phyloP scores from a whole-genome alignment of 2,329 filamentous ascomycete genomes.

The Ciborinia camelliae region DNA sequence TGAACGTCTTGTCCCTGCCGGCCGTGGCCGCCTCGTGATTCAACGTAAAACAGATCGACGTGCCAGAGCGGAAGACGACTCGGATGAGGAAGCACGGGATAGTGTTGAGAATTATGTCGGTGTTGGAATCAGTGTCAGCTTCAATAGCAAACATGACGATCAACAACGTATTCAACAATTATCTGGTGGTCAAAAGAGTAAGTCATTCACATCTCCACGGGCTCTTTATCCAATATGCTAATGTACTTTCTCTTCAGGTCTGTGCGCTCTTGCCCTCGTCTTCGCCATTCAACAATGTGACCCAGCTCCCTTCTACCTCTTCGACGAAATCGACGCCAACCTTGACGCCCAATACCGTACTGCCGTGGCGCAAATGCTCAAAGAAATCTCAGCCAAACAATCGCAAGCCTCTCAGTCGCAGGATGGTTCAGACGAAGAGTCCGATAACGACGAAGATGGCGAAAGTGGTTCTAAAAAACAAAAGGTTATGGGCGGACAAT shows the following conservation, averaged over 20 bases:
- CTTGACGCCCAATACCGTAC: slow-evolving; percentile 97
- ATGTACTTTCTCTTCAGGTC: slow-evolving; percentile 50
- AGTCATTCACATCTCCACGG: slow-evolving; percentile 38
- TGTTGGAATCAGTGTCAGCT: slow-evolving; percentile 94
- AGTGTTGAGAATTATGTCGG: slow-evolving; percentile 93
- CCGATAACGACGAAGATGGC: slow-evolving; percentile 41
- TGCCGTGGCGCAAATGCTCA: slow-evolving; percentile 84
- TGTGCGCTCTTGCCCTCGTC: slow-evolving; percentile 94
- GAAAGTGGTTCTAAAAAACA: slow-evolving; percentile 30
- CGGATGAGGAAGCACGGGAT: slow-evolving; percentile 64
- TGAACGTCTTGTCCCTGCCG: slow-evolving; percentile 89
- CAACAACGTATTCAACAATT: slow-evolving; percentile 97
- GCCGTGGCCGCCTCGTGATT: slow-evolving; percentile 86
- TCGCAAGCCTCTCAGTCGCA: slow-evolving; percentile 7
- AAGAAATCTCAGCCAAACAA: slow-evolving; percentile 65
- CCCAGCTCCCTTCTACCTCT: slow-evolving; percentile 97
- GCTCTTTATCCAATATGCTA: neutral
- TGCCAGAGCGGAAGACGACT: slow-evolving; percentile 60
- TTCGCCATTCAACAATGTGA: slow-evolving; percentile 99
- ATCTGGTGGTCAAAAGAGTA: slow-evolving; percentile 95
- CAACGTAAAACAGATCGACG: slow-evolving; percentile 81
- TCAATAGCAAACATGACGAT: slow-evolving; percentile 98
- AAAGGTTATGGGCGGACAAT: slow-evolving; percentile 59
- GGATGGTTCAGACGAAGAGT: slow-evolving; percentile 26
- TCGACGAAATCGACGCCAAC: slow-evolving; percentile 98